Conservation (phyloP, 2,329 filamentous ascomycete genomes). For the Botrytis galanthina region DNA sequence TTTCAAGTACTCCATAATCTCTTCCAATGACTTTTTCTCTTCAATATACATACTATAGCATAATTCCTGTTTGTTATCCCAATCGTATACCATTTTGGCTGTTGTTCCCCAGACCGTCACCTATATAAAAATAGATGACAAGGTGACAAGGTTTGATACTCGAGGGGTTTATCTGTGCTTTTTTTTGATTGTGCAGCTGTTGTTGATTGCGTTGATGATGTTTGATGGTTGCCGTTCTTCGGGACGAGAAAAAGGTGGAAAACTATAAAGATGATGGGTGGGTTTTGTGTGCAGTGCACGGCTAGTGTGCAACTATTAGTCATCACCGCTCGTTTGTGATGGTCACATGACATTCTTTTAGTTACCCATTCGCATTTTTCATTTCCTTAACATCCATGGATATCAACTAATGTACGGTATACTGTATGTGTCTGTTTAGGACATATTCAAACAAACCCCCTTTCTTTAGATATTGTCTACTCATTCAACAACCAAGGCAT, state of each 20-base stretch:
- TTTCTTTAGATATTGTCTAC: neutral
- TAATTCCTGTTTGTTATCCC: conserved; percentile 63
- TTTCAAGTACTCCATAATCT: conserved; percentile 72
- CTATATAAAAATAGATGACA: conserved; percentile 2
- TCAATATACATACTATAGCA: conserved; percentile 74
- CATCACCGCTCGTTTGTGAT: neutral
- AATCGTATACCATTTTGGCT: conserved; percentile 53
- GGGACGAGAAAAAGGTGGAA: neutral
- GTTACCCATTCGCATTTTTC: neutral
- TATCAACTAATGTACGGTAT: neutral
- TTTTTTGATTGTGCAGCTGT: conserved; percentile 17
- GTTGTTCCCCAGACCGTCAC: neutral
- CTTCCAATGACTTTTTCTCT: conserved; percentile 68
- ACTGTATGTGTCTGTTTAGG: neutral
- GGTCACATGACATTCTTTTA: neutral
- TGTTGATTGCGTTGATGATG: conserved; percentile 22
- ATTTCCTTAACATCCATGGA: neutral
- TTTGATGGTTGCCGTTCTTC: conserved; percentile 19
- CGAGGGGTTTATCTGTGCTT: conserved; percentile 1
- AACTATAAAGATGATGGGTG: neutral
- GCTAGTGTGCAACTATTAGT: neutral
- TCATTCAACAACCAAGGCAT: neutral
- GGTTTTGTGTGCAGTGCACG: neutral
- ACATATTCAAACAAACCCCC: neutral
- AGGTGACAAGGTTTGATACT: neutral